Evolutionary conservation across 345 rosid genomes (phyloP), one percentile per base, ranked within the genome.

Genomic region (Euphorbia tirucalli): DNA sequence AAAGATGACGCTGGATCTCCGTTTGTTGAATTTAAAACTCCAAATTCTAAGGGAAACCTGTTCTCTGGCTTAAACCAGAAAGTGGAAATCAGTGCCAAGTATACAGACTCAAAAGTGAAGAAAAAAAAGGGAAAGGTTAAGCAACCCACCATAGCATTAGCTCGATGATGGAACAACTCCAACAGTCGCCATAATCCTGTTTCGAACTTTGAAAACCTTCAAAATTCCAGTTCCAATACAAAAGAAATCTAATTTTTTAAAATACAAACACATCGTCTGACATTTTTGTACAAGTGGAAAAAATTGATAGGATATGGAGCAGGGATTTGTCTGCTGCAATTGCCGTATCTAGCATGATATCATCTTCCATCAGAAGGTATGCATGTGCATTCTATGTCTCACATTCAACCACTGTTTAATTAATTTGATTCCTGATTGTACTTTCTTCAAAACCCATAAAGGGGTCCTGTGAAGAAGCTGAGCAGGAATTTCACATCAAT

Each of bases 111-210:
- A 2, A 88, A 79, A 77, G 43, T 58, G 32, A 90, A 81, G 83
- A 86, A 83, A 82, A 86, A 78, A 77, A 89, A 68, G 78, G 98
- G 92, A 44, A 88, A 85, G 79, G 37, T 71, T 75, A 93, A 81
- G 79, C 92, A 84, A 77, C 76, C 86, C 71, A 80, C 84, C 66
- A 80, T 78, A 61, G 83, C 44, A 41, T 41, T 41, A 41, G 44
- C 8, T 41, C 44, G 9, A 41, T 41, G 44, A 41, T 41, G 44
- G 44, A 41, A 41, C 44, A 41, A 41, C 44, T 5, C 44, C 11
- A 46, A 46, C 18, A 46, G 19, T 46, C 52, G 1, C 3, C 52
- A 46, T 4, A 41, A 2, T 10, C 8, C 44, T 41, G 44, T 4
- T 41, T 41, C 1, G 44, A 41, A 41, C 5, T 41, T 41, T 41